Evolutionary conservation across 1,139 yeast species (phyloP), one percentile per base, ranked within the genome.

Genomic region (Debaryomyces fabryi): DNA sequence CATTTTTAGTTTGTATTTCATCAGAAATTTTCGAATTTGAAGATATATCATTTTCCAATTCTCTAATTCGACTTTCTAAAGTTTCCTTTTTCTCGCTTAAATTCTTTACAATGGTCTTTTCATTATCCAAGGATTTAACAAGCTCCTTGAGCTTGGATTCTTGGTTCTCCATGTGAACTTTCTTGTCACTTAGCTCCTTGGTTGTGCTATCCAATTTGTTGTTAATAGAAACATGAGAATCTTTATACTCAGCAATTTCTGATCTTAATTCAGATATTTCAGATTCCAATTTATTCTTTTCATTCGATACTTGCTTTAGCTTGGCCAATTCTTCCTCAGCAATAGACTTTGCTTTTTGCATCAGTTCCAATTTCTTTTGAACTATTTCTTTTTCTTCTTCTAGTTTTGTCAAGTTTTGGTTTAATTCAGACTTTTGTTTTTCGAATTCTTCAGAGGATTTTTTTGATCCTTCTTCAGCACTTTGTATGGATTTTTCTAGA

Each of bases 41-140:
- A 13, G 46, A 46, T 6, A 51, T 24, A 37, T 52, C 52, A 12
- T 47, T 48, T 38, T 51, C 49, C 27, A 52, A 43, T 9, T 40
- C 42, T 9, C 32, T 38, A 16, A 51, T 29, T 38, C 51, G 50
- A 7, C 45, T 48, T 34, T 51, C 49, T 23, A 52, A 41, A 9
- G 33, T 36, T 10, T 41, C 38, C 38, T 24, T 42, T 18, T 46
- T 40, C 16, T 38, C 27, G 16, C 24, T 24, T 13, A 46, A 32
- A 18, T 32, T 24, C 10, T 25, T 15, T 12, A 38, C 20, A 16
- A 16, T 24, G 7, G 13, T 23, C 32, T 38, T 38, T 24, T 37
- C 38, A 10, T 38, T 21, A 8, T 38, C 29, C 12, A 44, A 32
- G 2, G 42, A 30, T 10, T 13, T 12, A 7, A 16, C 21, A 30